phyloP scores from a whole-genome alignment of 176 grass and related monocot species.

The Eremochloa ophiuroides region DNA sequence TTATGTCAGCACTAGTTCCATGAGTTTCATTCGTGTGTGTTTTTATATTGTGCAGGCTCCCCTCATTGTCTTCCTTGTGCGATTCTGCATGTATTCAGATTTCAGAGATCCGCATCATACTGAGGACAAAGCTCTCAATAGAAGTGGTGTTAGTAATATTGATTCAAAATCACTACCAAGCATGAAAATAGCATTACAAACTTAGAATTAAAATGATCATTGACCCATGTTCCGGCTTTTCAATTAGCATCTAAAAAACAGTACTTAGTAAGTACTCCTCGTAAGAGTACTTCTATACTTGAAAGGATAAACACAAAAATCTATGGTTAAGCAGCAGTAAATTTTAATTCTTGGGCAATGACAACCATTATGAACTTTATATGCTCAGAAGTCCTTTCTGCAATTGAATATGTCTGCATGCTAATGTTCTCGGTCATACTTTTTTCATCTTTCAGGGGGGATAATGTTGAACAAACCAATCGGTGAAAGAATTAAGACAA shows the following conservation, averaged over 20 bases:
- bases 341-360: neutral
- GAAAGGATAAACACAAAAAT: neutral
- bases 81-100: conserved; percentile 23
- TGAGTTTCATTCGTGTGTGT: conserved; percentile 62
- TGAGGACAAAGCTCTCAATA: neutral
- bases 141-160: neutral
- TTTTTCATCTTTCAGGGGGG: neutral
- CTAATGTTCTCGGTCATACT: neutral
- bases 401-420: neutral
- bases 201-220: neutral
- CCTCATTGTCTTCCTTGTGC: conserved; percentile 26
- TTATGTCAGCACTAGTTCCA: conserved; percentile 59
- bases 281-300: neutral
- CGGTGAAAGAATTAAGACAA: neutral
- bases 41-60: conserved; percentile 29
- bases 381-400: neutral
- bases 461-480: neutral
- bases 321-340: neutral
- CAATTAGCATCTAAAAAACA: neutral
- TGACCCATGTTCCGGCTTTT: neutral
- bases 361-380: neutral
- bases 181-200: neutral
- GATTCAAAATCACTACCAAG: neutral
- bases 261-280: neutral
- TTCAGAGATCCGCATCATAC: neutral